Conservation (phyloP, 1,284 basidiomycete species). For the Xerocomus amazonicus region DNA sequence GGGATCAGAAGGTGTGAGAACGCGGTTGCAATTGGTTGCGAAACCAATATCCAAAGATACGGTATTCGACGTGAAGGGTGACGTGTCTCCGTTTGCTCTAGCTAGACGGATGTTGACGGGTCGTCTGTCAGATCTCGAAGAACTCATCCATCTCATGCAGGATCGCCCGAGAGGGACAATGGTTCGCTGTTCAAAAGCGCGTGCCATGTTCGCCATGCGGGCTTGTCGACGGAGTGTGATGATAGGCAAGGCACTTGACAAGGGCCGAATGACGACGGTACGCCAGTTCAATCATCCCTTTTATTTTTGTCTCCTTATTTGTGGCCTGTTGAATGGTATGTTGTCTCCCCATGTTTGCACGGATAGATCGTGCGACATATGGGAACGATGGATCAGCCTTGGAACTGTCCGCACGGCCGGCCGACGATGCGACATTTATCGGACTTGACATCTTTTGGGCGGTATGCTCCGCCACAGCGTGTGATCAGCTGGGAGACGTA, state of each 20-base stretch:
- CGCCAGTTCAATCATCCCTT: too few species aligned
- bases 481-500: slow-evolving; percentile 26
- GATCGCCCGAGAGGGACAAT: slow-evolving; percentile 75
- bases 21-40: slow-evolving; percentile 68
- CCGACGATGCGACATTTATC: slow-evolving; percentile 91
- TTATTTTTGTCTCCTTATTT: too few species aligned
- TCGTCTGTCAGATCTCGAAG: slow-evolving; percentile 80
- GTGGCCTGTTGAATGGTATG: slow-evolving; percentile 41
- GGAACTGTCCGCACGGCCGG: slow-evolving; percentile 96
- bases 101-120: neutral
- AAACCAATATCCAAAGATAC: slow-evolving; percentile 92
- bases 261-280: slow-evolving; percentile 67
- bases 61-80: slow-evolving; percentile 65
- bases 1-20: slow-evolving; percentile 26
- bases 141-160: slow-evolving; percentile 82
- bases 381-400: slow-evolving; percentile 95
- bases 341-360: slow-evolving; percentile 1
- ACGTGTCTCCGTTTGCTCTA: neutral
- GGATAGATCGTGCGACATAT: slow-evolving; percentile 83
- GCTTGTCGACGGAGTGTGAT: slow-evolving; percentile 97
- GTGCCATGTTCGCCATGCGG: slow-evolving; percentile 94
- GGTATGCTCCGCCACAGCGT: slow-evolving; percentile 17
- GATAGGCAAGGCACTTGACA: slow-evolving; percentile 84
- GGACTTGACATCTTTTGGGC: slow-evolving; percentile 27
- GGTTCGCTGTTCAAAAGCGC: slow-evolving; percentile 90